phyloP scores from a whole-genome alignment of 345 rosid species.

The Ceriops zippeliana region DNA sequence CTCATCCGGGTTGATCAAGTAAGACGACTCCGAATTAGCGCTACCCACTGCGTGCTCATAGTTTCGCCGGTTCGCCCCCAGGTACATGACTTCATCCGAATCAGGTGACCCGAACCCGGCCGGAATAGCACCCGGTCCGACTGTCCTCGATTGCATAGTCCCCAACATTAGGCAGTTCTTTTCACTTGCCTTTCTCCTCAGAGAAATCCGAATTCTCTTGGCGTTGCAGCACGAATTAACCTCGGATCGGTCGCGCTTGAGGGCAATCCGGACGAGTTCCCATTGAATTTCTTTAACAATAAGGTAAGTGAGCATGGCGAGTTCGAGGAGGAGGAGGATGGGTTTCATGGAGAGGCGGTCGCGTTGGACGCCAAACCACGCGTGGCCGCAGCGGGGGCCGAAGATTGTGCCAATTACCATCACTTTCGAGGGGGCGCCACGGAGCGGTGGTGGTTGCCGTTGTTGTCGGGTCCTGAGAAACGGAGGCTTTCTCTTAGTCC shows the following conservation, averaged over 20 bases:
- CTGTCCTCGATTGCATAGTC: slow-evolving; percentile 34
- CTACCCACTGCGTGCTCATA: slow-evolving; percentile 72
- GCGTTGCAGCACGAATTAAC: too few relatives aligned
- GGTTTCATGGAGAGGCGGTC: slow-evolving; percentile 72
- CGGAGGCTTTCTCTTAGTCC: slow-evolving; percentile 24
- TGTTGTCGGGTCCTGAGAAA: slow-evolving; percentile 27
- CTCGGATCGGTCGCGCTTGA: too few relatives aligned
- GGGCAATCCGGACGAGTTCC: too few relatives aligned
- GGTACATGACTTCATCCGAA: slow-evolving; percentile 65
- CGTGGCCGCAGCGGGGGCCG: slow-evolving; percentile 62
- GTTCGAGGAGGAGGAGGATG: slow-evolving; percentile 69
- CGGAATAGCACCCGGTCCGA: slow-evolving; percentile 76
- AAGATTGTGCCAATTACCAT: slow-evolving; percentile 65
- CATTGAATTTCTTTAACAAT: too few relatives aligned
- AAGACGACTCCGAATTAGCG: slow-evolving; percentile 79
- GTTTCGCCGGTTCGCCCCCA: slow-evolving; percentile 77
- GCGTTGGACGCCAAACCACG: slow-evolving; percentile 81
- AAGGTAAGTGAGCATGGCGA: slow-evolving; percentile 33
- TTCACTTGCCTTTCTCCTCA: too few relatives aligned
- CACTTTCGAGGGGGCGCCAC: slow-evolving; percentile 42
- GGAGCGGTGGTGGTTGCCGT: slow-evolving; percentile 20
- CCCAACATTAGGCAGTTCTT: too few relatives aligned
- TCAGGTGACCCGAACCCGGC: slow-evolving; percentile 39
- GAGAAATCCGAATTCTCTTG: too few relatives aligned
- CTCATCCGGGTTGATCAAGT: slow-evolving; percentile 64